Conservation (phyloP, 2,329 filamentous ascomycete genomes). For the Sporothrix luriei region DNA sequence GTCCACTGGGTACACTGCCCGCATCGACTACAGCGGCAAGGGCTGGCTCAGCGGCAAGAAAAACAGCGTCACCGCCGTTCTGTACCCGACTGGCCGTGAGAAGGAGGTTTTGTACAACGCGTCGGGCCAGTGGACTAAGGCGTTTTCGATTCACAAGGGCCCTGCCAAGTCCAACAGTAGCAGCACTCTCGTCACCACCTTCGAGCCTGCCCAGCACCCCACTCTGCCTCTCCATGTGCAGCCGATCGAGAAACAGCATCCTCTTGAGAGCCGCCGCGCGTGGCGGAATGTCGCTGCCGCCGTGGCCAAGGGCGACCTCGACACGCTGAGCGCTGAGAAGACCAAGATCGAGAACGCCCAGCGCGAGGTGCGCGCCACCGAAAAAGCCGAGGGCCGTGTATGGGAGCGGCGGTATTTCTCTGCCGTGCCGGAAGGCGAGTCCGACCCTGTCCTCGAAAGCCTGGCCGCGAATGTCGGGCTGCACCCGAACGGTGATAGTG, state of each 20-base stretch:
- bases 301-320: constrained; percentile 82
- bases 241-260: constrained; percentile 76
- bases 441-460: constrained; percentile 50
- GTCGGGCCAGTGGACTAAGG: constrained; percentile 87
- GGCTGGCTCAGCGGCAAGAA: constrained; percentile 96
- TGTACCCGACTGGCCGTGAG: constrained; percentile 72
- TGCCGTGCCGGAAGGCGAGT: constrained; percentile 48
- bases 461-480: constrained; percentile 54
- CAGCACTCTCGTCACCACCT: constrained; percentile 58
- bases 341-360: constrained; percentile 87
- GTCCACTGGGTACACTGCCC: constrained; percentile 81
- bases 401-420: constrained; percentile 89
- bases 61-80: constrained; percentile 77
- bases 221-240: constrained; percentile 71
- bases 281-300: constrained; percentile 84
- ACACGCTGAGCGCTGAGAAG: constrained; percentile 76
- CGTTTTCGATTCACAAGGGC: constrained; percentile 75
- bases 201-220: constrained; percentile 59
- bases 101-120: constrained; percentile 78
- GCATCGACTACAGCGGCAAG: constrained; percentile 90
- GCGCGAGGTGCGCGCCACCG: constrained; percentile 70
- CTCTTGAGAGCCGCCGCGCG: constrained; percentile 82
- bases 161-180: constrained; percentile 49
- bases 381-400: constrained; percentile 70
- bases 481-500: constrained; percentile 55